These are phyloP conservation scores for Mycena alexandri DNA, from an alignment of 768 basidiomycete species.

Conservation along the genomic window DNA sequence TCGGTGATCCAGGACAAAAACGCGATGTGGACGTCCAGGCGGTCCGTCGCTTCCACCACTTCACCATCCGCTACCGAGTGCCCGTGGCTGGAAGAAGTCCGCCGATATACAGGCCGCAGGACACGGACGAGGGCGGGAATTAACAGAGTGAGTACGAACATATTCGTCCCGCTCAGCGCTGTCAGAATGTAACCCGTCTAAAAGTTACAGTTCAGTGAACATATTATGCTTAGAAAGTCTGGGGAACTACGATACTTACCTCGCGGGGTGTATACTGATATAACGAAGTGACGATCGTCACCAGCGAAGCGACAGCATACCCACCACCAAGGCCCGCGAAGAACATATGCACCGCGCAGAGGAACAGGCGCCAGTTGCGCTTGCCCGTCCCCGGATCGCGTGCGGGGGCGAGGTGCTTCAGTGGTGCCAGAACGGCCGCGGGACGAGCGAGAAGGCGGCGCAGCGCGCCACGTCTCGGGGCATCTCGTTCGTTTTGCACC, in stretches of 20 bases:
- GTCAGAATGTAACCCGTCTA: slow-evolving; percentile 46
- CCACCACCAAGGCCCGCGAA: slow-evolving; percentile 35
- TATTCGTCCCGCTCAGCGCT: slow-evolving; percentile 31
- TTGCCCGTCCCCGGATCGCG: slow-evolving; percentile 35
- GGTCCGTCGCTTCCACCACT: slow-evolving; percentile 39
- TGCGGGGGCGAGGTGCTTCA: slow-evolving; percentile 41
- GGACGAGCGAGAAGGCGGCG: not conserved
- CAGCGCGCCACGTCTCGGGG: not conserved
- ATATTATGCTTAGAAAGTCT: not conserved
- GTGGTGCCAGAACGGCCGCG: slow-evolving; percentile 38
- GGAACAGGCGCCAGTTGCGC: slow-evolving; percentile 46
- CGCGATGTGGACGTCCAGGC: slow-evolving; percentile 45
- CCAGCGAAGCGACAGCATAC: slow-evolving; percentile 36
- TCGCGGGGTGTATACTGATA: slow-evolving; percentile 45
- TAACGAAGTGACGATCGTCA: slow-evolving; percentile 43
- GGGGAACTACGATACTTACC: slow-evolving; percentile 32
- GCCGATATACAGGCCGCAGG: slow-evolving; percentile 44
- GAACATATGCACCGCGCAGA: slow-evolving; percentile 45
- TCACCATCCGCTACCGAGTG: not conserved
- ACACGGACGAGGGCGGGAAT: slow-evolving; percentile 42
- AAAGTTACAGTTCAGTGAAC: not conserved
- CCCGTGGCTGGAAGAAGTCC: not conserved
- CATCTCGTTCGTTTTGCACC: not conserved
- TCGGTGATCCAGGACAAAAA: slow-evolving; percentile 38
- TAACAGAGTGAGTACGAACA: slow-evolving; percentile 37